Base-by-base conservation (phyloP, 2,329 filamentous ascomycete genomes). In the Cladorrhinum sp. region DNA sequence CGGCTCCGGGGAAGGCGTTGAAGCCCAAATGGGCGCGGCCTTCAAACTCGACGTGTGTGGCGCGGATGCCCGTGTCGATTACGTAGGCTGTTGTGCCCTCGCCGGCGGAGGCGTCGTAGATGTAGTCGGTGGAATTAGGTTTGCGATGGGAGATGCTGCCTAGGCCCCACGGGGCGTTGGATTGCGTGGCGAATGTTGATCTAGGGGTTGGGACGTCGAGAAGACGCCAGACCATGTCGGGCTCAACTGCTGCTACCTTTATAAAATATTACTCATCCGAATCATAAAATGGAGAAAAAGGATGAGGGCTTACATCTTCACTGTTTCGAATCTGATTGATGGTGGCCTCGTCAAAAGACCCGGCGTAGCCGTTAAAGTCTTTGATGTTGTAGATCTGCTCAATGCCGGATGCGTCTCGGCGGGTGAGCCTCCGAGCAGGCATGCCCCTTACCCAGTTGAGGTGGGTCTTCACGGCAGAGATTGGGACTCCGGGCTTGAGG, bases 341-440 rank as follows among this genome's bases (percentile, higher is more conserved):
- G 24, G 74, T 79, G 16, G 70, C 71, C 12, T 73, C 73, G 64
- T 81, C 78, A 62, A 82, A 80, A 26, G 75, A 72, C 18, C 75
- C 76, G 7, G 74, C 69, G 51, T 79, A 79, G 20, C 70, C 76
- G 54, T 76, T 75, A 68, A 77, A 80, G 52, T 72, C 68, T 46
- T 72, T 68, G 66, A 80, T 76, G 46, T 70, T 71, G 69, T 75
- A 80, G 14, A 72, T 74, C 65, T 75, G 75, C 66, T 79, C 74
- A 9, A 81, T 70, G 55, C 77, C 78, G 42, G 58, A 68, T 12
- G 68, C 73, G 62, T 72, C 67, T 53, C 74, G 74, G 62, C 73
- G 71, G 46, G 50, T 66, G 49, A 76, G 63, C 66, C 73, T 76
- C 57, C 74, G 73, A 59, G 68, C 67, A 63, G 78, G 76, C 8